phyloP scores from a whole-genome alignment of 2,329 filamentous ascomycete species.

The Alternaria tenuissima region DNA sequence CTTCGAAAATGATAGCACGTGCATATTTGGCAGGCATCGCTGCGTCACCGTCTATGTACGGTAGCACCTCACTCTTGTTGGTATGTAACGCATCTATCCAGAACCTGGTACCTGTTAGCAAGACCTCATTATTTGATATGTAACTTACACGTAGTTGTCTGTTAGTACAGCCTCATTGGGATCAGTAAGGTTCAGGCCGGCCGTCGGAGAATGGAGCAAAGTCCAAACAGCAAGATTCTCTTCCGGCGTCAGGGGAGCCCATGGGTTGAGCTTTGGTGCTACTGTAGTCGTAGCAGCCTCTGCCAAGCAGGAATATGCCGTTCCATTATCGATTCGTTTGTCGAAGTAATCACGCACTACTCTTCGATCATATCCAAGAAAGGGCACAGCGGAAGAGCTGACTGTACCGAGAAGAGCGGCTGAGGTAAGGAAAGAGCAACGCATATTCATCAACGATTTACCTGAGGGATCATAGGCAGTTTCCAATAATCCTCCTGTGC shows the following conservation, averaged over 20 bases:
- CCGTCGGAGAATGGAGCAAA: constrained; percentile 52
- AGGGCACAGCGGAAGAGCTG: constrained; percentile 23
- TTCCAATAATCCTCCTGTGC: not conserved
- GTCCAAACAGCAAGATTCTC: constrained; percentile 49
- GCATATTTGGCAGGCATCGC: constrained; percentile 55
- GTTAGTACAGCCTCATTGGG: constrained; percentile 49
- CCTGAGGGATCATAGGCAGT: not conserved
- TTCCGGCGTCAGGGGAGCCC: constrained; percentile 53
- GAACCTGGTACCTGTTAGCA: constrained; percentile 26
- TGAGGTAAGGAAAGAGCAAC: not conserved
- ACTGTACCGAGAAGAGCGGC: not conserved
- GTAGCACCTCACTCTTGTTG: constrained; percentile 59
- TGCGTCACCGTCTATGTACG: constrained; percentile 54
- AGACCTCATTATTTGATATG: not conserved
- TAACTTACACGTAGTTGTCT: constrained; percentile 55
- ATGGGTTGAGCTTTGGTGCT: constrained; percentile 55
- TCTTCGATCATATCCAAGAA: constrained; percentile 33
- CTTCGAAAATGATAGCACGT: constrained; percentile 57
- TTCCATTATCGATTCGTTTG: constrained; percentile 23
- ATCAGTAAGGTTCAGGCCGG: constrained; percentile 57
- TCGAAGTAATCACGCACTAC: constrained; percentile 29
- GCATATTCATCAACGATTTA: not conserved
- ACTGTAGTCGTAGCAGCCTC: constrained; percentile 22
- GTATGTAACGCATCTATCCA: constrained; percentile 59
- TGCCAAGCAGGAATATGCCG: constrained; percentile 19